A percentile compares a stretch with the other conserved stretches of the same genome.
Evolutionary conservation across 73 alveolate species (phyloP).

Genomic region (Diophrys appendiculata): DNA sequence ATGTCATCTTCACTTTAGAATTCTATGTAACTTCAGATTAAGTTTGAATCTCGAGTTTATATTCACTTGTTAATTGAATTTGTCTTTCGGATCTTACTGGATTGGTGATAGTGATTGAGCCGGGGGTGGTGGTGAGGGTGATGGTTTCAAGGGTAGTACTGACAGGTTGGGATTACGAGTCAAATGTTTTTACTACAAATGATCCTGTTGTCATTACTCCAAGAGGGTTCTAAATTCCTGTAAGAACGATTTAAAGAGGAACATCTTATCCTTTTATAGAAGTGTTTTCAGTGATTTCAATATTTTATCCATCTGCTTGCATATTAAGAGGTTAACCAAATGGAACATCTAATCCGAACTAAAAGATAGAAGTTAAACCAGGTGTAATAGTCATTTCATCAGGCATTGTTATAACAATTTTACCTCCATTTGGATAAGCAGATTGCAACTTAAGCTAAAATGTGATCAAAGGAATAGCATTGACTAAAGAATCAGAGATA

Average conservation of each 20-base stretch:
- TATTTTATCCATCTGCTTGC: no score
- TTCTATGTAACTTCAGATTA: neutral
- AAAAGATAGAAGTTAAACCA: neutral
- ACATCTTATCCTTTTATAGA: no score
- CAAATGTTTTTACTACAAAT: neutral
- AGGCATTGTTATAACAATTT: conserved; percentile 1
- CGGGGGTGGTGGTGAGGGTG: conserved; percentile 12
- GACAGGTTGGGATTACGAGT: neutral
- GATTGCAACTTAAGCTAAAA: neutral
- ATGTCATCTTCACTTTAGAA: neutral
- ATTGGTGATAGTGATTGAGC: neutral
- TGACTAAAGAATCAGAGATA: no score
- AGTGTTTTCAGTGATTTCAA: no score
- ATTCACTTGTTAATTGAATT: neutral
- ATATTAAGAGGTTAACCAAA: no score
- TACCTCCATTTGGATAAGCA: conserved; percentile 1
- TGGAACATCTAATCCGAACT: no score
- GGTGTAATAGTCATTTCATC: neutral
- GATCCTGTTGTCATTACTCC: conserved; percentile 14
- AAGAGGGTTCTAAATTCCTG: no score
- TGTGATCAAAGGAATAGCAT: no score
- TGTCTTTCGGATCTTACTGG: conserved; percentile 1
- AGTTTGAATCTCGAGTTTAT: neutral
- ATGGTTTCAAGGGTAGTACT: neutral
- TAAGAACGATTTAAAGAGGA: no score